Conservation (phyloP, 2,329 filamentous ascomycete species). For the Aspergillus awamori region DNA sequence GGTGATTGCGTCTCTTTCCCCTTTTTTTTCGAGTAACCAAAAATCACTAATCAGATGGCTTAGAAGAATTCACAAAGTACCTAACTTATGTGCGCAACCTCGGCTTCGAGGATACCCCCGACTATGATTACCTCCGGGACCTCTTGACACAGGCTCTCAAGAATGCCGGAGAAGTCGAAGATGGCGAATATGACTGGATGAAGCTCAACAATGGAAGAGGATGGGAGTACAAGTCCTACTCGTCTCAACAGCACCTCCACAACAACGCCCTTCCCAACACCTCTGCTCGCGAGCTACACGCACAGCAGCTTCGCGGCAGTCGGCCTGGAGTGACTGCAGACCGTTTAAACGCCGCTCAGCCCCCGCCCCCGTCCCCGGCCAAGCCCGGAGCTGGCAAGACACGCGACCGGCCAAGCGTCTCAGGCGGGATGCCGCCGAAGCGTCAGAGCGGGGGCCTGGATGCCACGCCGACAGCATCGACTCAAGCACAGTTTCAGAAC, state of each 20-base stretch:
- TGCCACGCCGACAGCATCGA: slow-evolving; percentile 84
- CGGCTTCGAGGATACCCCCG: slow-evolving; percentile 96
- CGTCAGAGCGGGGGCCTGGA: slow-evolving; percentile 69
- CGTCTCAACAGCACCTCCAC: slow-evolving; percentile 73
- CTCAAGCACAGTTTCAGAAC: slow-evolving; percentile 94
- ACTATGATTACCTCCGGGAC: slow-evolving; percentile 96
- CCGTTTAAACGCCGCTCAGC: slow-evolving; percentile 93
- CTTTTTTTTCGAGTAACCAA: not conserved
- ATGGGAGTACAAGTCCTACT: slow-evolving; percentile 78
- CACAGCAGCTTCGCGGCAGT: slow-evolving; percentile 62
- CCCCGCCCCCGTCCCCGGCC: slow-evolving; percentile 82
- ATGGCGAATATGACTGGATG: slow-evolving; percentile 99
- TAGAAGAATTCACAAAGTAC: slow-evolving; percentile 96
- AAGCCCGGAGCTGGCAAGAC: slow-evolving; percentile 75
- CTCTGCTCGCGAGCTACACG: slow-evolving; percentile 82
- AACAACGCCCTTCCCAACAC: slow-evolving; percentile 76
- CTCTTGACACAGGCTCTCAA: slow-evolving; percentile 95
- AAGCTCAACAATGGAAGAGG: slow-evolving; percentile 92
- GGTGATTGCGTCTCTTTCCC: slow-evolving; percentile 47
- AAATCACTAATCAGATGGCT: slow-evolving; percentile 34
- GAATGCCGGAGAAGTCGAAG: slow-evolving; percentile 90
- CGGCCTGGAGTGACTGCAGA: slow-evolving; percentile 71
- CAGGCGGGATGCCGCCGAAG: slow-evolving; percentile 72
- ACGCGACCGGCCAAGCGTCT: slow-evolving; percentile 73
- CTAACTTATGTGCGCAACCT: slow-evolving; percentile 96